A percentile compares a stretch with the other conserved stretches of the same genome.
These are phyloP conservation scores for Bassia scoparia DNA, from an alignment of 148 eudicot genomes.

Conservation along the genomic window DNA sequence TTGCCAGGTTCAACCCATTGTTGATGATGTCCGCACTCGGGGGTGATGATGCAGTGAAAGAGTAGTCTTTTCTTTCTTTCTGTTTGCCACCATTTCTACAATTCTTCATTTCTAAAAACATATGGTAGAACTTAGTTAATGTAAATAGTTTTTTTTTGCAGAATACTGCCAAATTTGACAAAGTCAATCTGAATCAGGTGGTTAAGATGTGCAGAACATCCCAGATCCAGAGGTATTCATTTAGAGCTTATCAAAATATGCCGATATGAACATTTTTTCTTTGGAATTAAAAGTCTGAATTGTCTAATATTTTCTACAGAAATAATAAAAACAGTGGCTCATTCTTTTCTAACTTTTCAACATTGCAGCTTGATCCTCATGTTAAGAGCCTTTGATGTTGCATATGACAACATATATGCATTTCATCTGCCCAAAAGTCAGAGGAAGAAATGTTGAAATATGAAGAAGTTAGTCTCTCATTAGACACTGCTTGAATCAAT, in stretches of 20 bases:
- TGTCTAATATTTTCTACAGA: neutral
- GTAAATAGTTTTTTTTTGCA: conserved; percentile 27
- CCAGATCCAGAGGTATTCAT: conserved; percentile 82
- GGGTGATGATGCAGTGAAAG: conserved; percentile 97
- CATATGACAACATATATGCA: conserved; percentile 85
- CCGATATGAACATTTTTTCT: neutral
- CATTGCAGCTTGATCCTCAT: conserved; percentile 75
- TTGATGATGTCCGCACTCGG: conserved; percentile 73
- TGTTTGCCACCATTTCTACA: neutral
- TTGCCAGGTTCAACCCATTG: conserved; percentile 88
- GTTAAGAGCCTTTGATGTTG: conserved; percentile 97
- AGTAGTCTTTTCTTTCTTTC: conserved; percentile 49
- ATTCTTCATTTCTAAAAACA: neutral
- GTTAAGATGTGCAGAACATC: conserved; percentile 62
- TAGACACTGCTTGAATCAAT: neutral
- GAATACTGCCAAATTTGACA: conserved; percentile 76
- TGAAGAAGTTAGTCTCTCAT: conserved; percentile 56
- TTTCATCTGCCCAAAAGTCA: conserved; percentile 89
- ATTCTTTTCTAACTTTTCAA: neutral
- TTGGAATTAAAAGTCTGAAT: neutral
- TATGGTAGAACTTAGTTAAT: conserved; percentile 8
- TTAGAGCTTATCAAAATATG: neutral
- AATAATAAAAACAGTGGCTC: too few relatives aligned
- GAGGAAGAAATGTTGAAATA: conserved; percentile 78
- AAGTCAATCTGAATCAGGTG: conserved; percentile 62